Base-by-base conservation (phyloP, 202 grass and related monocot species). In the Saccharum hybrid region DNA sequence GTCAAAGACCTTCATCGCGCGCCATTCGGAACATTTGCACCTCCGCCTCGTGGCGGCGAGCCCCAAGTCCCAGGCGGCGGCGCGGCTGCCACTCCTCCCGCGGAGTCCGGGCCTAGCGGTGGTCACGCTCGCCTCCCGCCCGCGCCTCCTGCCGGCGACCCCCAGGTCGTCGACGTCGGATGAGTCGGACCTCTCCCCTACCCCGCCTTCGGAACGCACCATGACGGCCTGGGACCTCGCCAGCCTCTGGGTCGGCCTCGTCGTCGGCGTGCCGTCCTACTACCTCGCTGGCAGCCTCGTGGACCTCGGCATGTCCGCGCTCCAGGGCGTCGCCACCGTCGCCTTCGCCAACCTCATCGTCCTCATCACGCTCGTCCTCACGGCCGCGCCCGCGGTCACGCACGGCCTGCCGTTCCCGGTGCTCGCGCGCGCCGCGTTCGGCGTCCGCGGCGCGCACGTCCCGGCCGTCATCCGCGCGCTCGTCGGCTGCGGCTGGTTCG, bases 271-370 rank as follows among this genome's bases (percentile, higher is more conserved):
- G 43, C 93, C 93, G 28, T 60, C 96, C 8, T 96, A 94, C 84
- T 94, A 96, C 87, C 93, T 96, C 57, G 96, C 91, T 2, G 93
- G 93, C 61, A 98, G 91, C 83, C 92, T 98, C 37, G 96, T 98
- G 0, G 89, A 98, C 76, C 96, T 98, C 77, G 96, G 93, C 85
- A 98, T 98, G 96, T 93, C 91, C 2, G 94, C 92, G 66, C 63
- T 88, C 37, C 93, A 95, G 82, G 93, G 91, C 57, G 61, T 98
- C 6, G 86, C 87, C 85, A 98, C 91, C 56, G 87, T 95, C 15
- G 34, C 86, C 48, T 56, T 92, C 23, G 89, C 91, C 23, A 96
- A 98, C 82, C 26, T 88, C 49, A 18, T 98, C 26, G 80, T 98
- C 38, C 82, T 94, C 71, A 16, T 76, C 73, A 85, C 87, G 4